Evolutionary conservation across 2,329 filamentous ascomycete species (phyloP).

Genomic region (Whalleya microplaca): DNA sequence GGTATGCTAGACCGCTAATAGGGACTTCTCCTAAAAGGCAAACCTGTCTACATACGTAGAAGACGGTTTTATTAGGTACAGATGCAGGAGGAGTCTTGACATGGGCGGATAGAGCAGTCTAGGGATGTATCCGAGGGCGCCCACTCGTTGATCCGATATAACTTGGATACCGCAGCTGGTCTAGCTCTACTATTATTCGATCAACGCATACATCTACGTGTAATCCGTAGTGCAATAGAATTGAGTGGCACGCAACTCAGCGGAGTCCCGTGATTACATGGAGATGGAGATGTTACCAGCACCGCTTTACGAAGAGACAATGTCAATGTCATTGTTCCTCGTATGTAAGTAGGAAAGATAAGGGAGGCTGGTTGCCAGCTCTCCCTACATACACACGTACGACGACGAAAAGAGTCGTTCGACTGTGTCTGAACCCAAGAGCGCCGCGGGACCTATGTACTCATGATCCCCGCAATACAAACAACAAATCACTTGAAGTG

Average conservation of each 20-base stretch:
- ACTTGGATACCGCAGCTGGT: slow-evolving; percentile 19
- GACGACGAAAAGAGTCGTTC: too few relatives aligned
- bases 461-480: background rate
- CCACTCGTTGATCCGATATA: slow-evolving; percentile 10
- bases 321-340: background rate
- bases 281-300: slow-evolving; percentile 6
- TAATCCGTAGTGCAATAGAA: slow-evolving; percentile 18
- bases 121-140: slow-evolving; percentile 11
- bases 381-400: background rate
- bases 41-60: too few relatives aligned
- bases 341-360: background rate
- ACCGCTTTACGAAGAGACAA: background rate
- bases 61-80: slow-evolving; percentile 20
- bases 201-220: slow-evolving; percentile 22
- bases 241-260: slow-evolving; percentile 11
- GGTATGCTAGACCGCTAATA: slow-evolving; percentile 16
- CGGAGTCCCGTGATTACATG: slow-evolving; percentile 10
- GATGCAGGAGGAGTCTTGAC: slow-evolving; percentile 24
- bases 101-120: background rate
- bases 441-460: too few relatives aligned
- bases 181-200: slow-evolving; percentile 14
- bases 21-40: slow-evolving; percentile 11
- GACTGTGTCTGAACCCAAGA: too few relatives aligned
- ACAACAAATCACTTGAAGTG: background rate
- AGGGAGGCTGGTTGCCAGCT: background rate